Percentiles rank a stretch among this genome's conserved stretches.
Conservation (phyloP, 225 moss, liverwort and hornwort genomes). For the Bryum argenteum region DNA sequence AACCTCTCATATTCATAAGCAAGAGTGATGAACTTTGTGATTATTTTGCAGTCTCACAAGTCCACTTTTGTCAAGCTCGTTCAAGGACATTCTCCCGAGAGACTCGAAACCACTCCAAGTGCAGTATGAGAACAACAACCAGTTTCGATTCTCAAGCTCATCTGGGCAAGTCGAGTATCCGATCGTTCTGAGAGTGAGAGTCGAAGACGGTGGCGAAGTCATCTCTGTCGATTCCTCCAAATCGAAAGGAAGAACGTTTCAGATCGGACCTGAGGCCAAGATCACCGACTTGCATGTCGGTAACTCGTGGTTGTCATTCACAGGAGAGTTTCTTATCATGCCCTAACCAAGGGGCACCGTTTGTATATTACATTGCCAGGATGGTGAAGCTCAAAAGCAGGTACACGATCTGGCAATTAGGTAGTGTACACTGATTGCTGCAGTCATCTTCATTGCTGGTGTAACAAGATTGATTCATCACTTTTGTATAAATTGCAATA, state of each 20-base stretch:
- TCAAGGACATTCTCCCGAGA: conserved; percentile 44
- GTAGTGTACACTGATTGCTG: conserved; percentile 11
- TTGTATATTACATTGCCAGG: conserved; percentile 23
- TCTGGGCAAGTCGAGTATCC: conserved; percentile 44
- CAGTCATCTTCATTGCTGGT: conserved; percentile 10
- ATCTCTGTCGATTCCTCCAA: conserved; percentile 44
- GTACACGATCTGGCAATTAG: conserved; percentile 4
- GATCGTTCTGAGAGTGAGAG: conserved; percentile 36
- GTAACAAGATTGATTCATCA: not conserved
- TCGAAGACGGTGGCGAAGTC: conserved; percentile 52
- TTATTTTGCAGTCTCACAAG: conserved; percentile 45
- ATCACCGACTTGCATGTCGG: conserved; percentile 49
- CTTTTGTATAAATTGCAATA: conserved; percentile 17
- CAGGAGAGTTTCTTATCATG: conserved; percentile 46
- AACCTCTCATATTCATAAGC: too few species aligned
- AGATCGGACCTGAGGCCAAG: conserved; percentile 51
- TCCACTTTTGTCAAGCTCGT: conserved; percentile 45
- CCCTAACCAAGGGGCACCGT: conserved; percentile 13
- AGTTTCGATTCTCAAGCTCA: conserved; percentile 43
- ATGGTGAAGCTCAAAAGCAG: conserved; percentile 5
- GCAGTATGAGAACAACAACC: conserved; percentile 44
- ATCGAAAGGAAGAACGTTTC: conserved; percentile 31
- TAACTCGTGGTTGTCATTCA: conserved; percentile 48
- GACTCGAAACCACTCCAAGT: conserved; percentile 42
- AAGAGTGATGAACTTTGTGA: not conserved